Base-by-base conservation (phyloP, 1,284 basidiomycete genomes). In the Cryptococcus sp. region DNA sequence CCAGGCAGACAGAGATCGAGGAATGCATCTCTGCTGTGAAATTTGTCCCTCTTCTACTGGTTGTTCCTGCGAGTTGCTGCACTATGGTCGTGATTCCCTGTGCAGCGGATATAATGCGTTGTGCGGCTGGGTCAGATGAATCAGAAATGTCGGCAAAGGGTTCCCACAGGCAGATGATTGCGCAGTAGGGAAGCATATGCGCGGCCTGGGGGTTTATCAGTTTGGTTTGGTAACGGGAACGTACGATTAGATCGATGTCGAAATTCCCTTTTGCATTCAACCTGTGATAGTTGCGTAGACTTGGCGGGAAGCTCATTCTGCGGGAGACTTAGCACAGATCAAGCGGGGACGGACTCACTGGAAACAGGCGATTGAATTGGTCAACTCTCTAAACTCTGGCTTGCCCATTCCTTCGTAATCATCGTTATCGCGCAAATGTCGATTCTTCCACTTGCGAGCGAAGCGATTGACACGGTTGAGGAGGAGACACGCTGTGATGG, bases 101-200 rank as follows among this genome's bases (percentile, higher is more conserved):
- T 19, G 74, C 66, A 10, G 76, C 73, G 22, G 62, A 62, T 5
- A 73, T 45, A 10, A 79, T 61, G 7, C 75, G 64, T 10, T 69
- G 54, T 13, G 70, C 63, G 1, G 76, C 63, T 19, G 59, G 65
- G 60, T 78, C 76, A 25, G 67, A 63, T 4, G 69, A 62, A 51
- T 78, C 75, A 8, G 64, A 60, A 22, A 78, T 57, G 52, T 78
- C 72, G 1, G 77, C 76, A 47, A 77, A 78, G 8, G 73, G 68
- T 56, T 79, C 78, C 59, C 77, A 75, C 5, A 79, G 66, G 40
- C 69, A 74, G 48, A 78, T 78, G 42, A 67, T 65, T 1, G 73
- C 71, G 35, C 70, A 62, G 49, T 77, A 70, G 5, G 76, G 76
- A 3, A 77, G 25, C 58, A 75, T 62, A 47, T 76, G 75, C 3